Conservation (phyloP, 2,329 filamentous ascomycete genomes). For the Epichloe elymi region DNA sequence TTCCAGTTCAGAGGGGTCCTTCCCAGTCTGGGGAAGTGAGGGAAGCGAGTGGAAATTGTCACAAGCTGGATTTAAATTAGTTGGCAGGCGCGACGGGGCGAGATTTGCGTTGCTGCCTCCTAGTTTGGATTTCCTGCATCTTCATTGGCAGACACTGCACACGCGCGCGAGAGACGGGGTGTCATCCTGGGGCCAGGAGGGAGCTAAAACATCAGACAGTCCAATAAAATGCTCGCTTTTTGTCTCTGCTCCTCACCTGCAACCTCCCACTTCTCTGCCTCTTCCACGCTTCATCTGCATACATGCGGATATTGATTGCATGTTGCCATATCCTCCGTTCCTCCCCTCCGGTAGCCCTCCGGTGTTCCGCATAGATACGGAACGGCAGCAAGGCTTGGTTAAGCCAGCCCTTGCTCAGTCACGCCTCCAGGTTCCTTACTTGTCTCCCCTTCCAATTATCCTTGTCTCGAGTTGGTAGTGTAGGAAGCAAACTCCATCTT, state of each 20-base stretch:
- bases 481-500: not conserved
- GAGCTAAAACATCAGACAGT: not conserved
- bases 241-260: constrained; percentile 1
- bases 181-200: not conserved
- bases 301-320: not conserved
- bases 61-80: not conserved
- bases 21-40: constrained; percentile 5
- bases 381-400: not conserved
- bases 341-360: not conserved
- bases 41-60: not conserved
- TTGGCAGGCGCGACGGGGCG: constrained; percentile 2
- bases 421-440: not conserved
- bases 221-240: not conserved
- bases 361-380: not conserved
- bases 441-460: not conserved
- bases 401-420: constrained; percentile 1
- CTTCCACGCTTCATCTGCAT: not conserved
- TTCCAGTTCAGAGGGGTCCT: not conserved
- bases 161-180: not conserved
- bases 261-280: constrained; percentile 1
- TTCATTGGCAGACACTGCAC: constrained; percentile 4
- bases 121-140: constrained; percentile 2
- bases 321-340: not conserved
- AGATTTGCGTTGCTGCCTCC: constrained; percentile 1
- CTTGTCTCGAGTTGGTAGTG: not conserved